Conservation (phyloP, 345 rosid genomes). For the Adansonia digitata region DNA sequence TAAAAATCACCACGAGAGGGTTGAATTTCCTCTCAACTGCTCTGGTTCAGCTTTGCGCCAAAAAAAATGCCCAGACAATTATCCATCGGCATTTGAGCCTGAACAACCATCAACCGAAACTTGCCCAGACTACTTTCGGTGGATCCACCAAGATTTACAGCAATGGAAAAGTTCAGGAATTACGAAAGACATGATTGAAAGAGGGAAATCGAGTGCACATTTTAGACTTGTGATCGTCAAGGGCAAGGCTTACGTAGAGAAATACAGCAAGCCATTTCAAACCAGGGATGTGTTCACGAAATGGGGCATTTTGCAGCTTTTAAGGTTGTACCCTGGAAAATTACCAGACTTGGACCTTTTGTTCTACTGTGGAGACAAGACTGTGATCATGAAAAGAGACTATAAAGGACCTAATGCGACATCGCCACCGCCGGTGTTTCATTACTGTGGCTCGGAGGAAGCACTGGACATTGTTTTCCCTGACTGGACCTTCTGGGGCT, state of each 20-base stretch:
- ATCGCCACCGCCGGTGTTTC: slow-evolving; percentile 55
- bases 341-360: slow-evolving; percentile 63
- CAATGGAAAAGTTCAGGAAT: slow-evolving; percentile 55
- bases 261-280: slow-evolving; percentile 38
- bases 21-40: slow-evolving; percentile 33
- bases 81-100: slow-evolving; percentile 19
- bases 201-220: slow-evolving; percentile 33
- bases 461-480: slow-evolving; percentile 53
- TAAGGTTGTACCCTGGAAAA: slow-evolving; percentile 62
- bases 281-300: slow-evolving; percentile 60
- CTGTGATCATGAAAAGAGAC: slow-evolving; percentile 28
- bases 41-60: slow-evolving; percentile 12
- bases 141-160: slow-evolving; percentile 57
- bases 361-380: slow-evolving; percentile 43
- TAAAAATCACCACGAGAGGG: slow-evolving; percentile 6
- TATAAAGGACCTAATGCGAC: slow-evolving; percentile 25
- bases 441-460: slow-evolving; percentile 48
- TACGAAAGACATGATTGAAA: slow-evolving; percentile 45
- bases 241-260: slow-evolving; percentile 53
- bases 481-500: slow-evolving; percentile 82
- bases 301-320: slow-evolving; percentile 71
- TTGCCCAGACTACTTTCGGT: slow-evolving; percentile 64
- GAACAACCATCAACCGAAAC: not conserved
- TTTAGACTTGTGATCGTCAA: slow-evolving; percentile 44
- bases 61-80: slow-evolving; percentile 29